phyloP scores from a whole-genome alignment of 208 protist species.

The Wallacemonas rigidus region DNA sequence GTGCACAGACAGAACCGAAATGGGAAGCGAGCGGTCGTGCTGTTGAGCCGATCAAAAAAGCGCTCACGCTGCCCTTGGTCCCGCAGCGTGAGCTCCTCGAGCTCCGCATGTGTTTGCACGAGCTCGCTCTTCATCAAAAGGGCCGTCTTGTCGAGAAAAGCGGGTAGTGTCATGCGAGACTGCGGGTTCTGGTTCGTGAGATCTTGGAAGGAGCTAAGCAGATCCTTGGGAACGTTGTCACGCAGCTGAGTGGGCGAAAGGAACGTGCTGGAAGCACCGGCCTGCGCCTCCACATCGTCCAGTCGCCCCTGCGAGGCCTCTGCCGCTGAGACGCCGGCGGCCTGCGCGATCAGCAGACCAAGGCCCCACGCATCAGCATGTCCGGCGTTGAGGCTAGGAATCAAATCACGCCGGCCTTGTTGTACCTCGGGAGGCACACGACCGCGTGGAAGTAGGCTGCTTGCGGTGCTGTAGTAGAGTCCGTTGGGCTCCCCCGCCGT shows the following conservation, averaged over 20 bases:
- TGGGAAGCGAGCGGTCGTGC: constrained; percentile 52
- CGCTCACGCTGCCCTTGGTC: constrained; percentile 53
- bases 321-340: constrained; percentile 35
- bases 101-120: constrained; percentile 54
- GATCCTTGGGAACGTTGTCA: constrained; percentile 42
- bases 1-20: constrained; percentile 51
- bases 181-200: constrained; percentile 56
- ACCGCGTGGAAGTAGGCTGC: constrained; percentile 15
- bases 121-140: constrained; percentile 68
- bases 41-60: constrained; percentile 59
- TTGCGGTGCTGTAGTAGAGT: constrained; percentile 23
- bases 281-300: constrained; percentile 14
- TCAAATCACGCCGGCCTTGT: constrained; percentile 4
- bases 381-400: constrained; percentile 16
- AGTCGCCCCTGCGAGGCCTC: constrained; percentile 29
- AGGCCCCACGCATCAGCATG: constrained; percentile 83
- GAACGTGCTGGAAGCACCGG: constrained; percentile 1
- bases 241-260: constrained; percentile 5
- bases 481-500: constrained; percentile 18
- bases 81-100: constrained; percentile 75
- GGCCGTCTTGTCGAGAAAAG: constrained; percentile 49
- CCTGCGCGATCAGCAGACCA: constrained; percentile 76
- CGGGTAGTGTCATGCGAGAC: constrained; percentile 40
- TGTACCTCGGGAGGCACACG: constrained; percentile 30
- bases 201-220: constrained; percentile 49